phyloP scores from a whole-genome alignment of 108 stramenopile species.

The Aurantiochytrium sp. region DNA sequence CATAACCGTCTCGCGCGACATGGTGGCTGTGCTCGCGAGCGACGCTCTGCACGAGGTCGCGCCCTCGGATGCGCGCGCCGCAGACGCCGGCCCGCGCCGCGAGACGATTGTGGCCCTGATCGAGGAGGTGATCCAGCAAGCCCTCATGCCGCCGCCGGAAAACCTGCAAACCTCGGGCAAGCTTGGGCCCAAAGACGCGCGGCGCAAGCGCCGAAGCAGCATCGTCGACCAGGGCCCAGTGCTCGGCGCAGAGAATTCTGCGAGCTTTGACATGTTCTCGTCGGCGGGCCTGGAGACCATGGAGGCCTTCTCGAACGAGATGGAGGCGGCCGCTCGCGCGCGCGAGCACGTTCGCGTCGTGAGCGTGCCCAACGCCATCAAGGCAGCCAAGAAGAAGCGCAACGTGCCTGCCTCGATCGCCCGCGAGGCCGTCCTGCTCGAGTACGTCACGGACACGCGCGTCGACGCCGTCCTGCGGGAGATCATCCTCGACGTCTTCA shows the following conservation, averaged over 20 bases:
- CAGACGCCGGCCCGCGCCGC: background rate
- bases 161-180: background rate
- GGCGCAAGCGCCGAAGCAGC: background rate
- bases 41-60: background rate
- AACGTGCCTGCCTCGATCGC: background rate
- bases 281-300: background rate
- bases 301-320: background rate
- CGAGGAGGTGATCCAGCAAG: background rate
- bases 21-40: background rate
- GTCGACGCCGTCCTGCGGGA: background rate
- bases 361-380: conserved; percentile 13
- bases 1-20: background rate
- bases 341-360: background rate
- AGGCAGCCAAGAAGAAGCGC: conserved; percentile 1
- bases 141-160: background rate
- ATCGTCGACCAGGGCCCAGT: background rate
- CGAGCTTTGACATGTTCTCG: background rate
- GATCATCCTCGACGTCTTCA: background rate
- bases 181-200: background rate
- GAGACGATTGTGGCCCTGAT: background rate
- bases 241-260: background rate
- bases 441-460: conserved; percentile 24
- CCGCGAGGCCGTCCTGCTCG: background rate
- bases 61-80: background rate
- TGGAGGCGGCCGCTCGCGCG: background rate